Evolutionary conservation across 768 basidiomycete genomes (phyloP), one percentile per base, ranked within the genome.

Genomic region (Trametes gibbosa): DNA sequence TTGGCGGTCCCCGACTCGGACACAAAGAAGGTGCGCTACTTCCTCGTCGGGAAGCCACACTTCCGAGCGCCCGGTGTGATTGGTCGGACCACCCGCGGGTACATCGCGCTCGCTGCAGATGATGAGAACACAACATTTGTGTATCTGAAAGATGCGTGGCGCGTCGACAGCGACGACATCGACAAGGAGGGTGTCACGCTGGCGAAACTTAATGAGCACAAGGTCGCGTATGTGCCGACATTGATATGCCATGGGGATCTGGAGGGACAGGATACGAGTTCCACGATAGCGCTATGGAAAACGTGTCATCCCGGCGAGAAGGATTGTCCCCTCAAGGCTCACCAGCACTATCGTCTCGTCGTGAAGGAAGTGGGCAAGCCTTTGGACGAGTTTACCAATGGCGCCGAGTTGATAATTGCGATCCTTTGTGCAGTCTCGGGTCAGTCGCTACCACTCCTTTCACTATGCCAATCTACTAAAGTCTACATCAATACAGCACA

Each of bases 281-380:
- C n/a, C n/a, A n/a, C n/a, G n/a, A n/a, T n/a, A n/a, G n/a, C n/a
- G n/a, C n/a, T n/a, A n/a, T 42, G 17, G 41, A 17, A 17, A 7
- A n/a, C 16, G 17, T 42, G 21, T 3, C 14, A 42, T 19, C 8
- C 9, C 8, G 41, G 17, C 1, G 12, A 24, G 43, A 8, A 17
- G 9, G 23, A 8, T 34, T 17, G 42, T 5, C 41, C n/a, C 2
- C 41, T 60, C 24, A 54, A 50, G 40, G 39, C 29, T 10, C 50
- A 58, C 50, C 39, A 29, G 10, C 63, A 64, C 35, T 64, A 60
- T 21, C 63, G 63, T 3, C 50, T 64, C 2, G 58, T 56, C 7
- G 54, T 60, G 5, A n/a, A 57, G 10, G 50, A 64, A 42, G 59
- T 64, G 6, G 42, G 50, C n/a, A 24, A 23, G 21, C 56, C 58